These are phyloP conservation scores for Tolypocladium cylindrosporum DNA, from an alignment of 2,329 filamentous ascomycete species.

Conservation along the genomic window DNA sequence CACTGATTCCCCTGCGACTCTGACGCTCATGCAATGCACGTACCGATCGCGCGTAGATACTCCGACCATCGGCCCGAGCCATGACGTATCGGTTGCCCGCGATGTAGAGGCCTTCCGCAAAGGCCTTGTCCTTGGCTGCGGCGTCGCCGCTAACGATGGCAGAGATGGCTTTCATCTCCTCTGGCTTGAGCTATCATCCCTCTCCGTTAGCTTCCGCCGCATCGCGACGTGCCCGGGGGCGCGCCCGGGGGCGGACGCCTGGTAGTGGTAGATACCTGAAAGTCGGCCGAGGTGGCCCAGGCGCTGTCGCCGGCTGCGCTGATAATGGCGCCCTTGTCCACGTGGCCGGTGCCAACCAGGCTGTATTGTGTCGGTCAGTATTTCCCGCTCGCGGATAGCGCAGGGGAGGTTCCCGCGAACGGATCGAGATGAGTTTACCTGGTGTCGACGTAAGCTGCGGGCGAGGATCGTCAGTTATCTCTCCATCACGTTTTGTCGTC, in stretches of 20 bases:
- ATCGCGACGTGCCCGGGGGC: neutral
- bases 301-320: constrained; percentile 69
- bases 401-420: neutral
- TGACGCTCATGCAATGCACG: constrained; percentile 9
- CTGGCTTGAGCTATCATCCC: constrained; percentile 24
- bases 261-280: constrained; percentile 50
- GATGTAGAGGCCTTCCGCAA: constrained; percentile 64
- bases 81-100: constrained; percentile 70
- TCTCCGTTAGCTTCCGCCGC: constrained; percentile 5
- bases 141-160: constrained; percentile 36
- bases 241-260: neutral
- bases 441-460: constrained; percentile 39
- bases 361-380: constrained; percentile 32
- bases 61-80: constrained; percentile 65
- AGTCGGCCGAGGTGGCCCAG: constrained; percentile 63
- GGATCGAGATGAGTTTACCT: constrained; percentile 27
- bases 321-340: constrained; percentile 81
- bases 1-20: neutral
- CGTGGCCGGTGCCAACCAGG: constrained; percentile 67
- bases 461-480: constrained; percentile 2
- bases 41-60: constrained; percentile 82
- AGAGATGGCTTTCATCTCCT: constrained; percentile 50
- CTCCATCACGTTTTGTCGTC: constrained; percentile 11
- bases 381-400: neutral
- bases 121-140: constrained; percentile 53